Evolutionary conservation across 169 alveolate species (phyloP).

Genomic region (Ichthyophthirius multifiliis): DNA sequence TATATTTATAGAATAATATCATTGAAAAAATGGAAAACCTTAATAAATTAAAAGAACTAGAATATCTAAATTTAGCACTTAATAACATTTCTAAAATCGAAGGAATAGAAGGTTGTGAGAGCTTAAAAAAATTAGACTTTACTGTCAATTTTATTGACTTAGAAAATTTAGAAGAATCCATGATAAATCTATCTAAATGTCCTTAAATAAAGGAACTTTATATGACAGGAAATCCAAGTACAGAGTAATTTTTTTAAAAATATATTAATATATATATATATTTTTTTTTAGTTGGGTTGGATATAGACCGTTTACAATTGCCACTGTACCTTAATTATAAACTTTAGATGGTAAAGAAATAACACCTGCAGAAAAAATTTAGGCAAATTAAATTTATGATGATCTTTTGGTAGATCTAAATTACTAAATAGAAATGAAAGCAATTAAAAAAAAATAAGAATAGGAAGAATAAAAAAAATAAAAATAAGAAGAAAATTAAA

Average conservation of each 20-base stretch:
- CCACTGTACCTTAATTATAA: slow-evolving; percentile 67
- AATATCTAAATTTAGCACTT: slow-evolving; percentile 90
- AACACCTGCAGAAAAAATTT: slow-evolving; percentile 75
- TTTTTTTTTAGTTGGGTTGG: slow-evolving; percentile 59
- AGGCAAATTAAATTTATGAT: slow-evolving; percentile 67
- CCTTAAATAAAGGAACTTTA: slow-evolving; percentile 76
- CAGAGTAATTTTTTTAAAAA: slow-evolving; percentile 43
- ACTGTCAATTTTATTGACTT: slow-evolving; percentile 90
- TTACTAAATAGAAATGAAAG: slow-evolving; percentile 54
- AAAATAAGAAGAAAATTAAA: slow-evolving; percentile 54
- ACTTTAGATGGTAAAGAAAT: slow-evolving; percentile 86
- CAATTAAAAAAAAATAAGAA: slow-evolving; percentile 37
- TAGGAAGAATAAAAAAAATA: slow-evolving; percentile 52
- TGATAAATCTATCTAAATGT: slow-evolving; percentile 61
- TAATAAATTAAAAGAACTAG: slow-evolving; percentile 85
- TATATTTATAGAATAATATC: slow-evolving; percentile 89
- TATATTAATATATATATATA: neutral
- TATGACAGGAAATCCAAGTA: slow-evolving; percentile 93
- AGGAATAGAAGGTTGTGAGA: slow-evolving; percentile 87
- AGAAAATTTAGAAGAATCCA: slow-evolving; percentile 80
- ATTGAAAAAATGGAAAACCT: slow-evolving; percentile 90
- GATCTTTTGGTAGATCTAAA: slow-evolving; percentile 50
- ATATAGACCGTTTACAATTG: slow-evolving; percentile 65
- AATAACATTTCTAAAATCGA: slow-evolving; percentile 87
- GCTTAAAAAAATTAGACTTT: slow-evolving; percentile 89